Evolutionary conservation across 2,329 filamentous ascomycete genomes (phyloP), one percentile per base, ranked within the genome.

Genomic region (Diplocarpon rosae): DNA sequence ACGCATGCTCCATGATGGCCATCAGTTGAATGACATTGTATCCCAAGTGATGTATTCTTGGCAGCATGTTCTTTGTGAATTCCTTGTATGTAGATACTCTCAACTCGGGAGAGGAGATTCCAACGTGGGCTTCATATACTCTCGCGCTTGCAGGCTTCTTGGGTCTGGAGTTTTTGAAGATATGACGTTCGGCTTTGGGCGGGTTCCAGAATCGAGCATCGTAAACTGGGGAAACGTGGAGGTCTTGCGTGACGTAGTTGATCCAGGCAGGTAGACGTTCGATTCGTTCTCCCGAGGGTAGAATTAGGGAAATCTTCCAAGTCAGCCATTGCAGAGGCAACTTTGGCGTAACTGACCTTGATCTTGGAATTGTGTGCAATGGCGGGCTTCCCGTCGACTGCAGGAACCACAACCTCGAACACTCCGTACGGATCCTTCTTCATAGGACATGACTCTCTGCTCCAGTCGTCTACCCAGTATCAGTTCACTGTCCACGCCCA

Each of bases 1-100:
- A 98, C 39, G 92, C 92, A 66, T 98, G 92, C 63, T 98, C 92
- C 90, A 98, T 98, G 61, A 98, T 75, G 37, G 92, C 92, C 92
- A 98, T 98, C 52, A 98, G 73, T 63, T 98, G 92, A 55, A 98
- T 96, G 43, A 89, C 85, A 62, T 98, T 96, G 71, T 98, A 98
- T 33, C 90, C 92, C 35, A 96, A 71, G 52, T 79, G 70, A 61
- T 89, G 83, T 67, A 98, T 96, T 46, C 90, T 78, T 13, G 90
- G 89, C 7, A 98, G 75, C 74, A 95, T 88, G 63, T 85, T 87
- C 59, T 80, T 73, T 2, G 90, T 96, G 64, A 98, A 98, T 66
- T 98, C 89, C 65, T 95, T 95, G 75, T 95, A 98, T 6, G 87
- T 94, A 2, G 92, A 79, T 32, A 98, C 88, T 54, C 78, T 81